Conservation (phyloP, 345 rosid genomes). For the Salix brachista region DNA sequence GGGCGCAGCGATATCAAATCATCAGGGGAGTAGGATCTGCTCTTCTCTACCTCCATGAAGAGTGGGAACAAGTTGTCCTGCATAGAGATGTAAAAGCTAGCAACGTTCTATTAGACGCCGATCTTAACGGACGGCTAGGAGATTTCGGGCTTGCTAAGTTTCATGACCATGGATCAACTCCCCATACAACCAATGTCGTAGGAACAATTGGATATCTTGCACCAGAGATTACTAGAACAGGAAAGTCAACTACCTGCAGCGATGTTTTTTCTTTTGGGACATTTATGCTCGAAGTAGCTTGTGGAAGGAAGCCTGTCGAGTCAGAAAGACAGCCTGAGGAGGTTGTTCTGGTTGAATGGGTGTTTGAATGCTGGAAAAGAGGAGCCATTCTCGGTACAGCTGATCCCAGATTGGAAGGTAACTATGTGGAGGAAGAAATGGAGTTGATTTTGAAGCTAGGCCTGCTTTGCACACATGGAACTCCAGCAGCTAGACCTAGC, state of each 20-base stretch:
- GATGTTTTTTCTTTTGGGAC: conserved; percentile 20
- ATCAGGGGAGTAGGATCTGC: conserved; percentile 21
- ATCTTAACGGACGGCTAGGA: conserved; percentile 15
- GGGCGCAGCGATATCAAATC: conserved; percentile 9
- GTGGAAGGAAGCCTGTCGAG: conserved; percentile 17
- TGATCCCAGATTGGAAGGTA: conserved; percentile 15
- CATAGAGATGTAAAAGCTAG: conserved; percentile 23
- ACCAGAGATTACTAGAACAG: conserved; percentile 11
- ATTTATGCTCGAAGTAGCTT: conserved; percentile 16
- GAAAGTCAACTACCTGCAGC: conserved; percentile 11
- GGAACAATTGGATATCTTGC: conserved; percentile 21
- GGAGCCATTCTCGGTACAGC: conserved; percentile 8
- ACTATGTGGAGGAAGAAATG: conserved; percentile 10
- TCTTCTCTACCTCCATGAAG: conserved; percentile 20
- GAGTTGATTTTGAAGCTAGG: conserved; percentile 18
- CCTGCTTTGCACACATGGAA: conserved; percentile 5
- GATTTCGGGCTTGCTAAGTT: conserved; percentile 23
- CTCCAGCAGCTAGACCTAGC: conserved; percentile 10
- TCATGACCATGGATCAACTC: conserved; percentile 17
- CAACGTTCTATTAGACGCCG: conserved; percentile 18
- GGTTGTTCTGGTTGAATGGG: conserved; percentile 15
- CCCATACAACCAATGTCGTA: conserved; percentile 20
- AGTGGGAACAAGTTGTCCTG: conserved; percentile 16
- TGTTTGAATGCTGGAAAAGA: conserved; percentile 4
- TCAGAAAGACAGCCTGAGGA: not conserved